A percentile compares a stretch with the other conserved stretches of the same genome.
Conservation (phyloP, 371 early-diverging fungal species). For the Mortierella sp. region DNA sequence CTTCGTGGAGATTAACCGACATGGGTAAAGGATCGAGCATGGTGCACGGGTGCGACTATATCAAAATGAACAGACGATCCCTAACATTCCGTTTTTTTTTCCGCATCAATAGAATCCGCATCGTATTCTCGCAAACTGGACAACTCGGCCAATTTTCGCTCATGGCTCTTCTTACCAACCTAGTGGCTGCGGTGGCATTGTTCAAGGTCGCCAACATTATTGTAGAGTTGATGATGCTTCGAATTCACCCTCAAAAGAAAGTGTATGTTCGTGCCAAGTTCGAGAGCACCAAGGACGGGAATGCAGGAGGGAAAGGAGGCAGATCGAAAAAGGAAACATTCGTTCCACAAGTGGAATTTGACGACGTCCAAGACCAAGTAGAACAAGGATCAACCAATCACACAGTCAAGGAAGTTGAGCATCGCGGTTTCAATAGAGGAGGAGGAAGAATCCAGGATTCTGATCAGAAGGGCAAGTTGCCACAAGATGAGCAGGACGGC, state of each 20-base stretch:
- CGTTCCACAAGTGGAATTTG: background rate
- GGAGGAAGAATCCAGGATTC: no score
- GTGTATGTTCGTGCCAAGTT: slow-evolving; percentile 58
- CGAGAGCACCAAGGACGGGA: slow-evolving; percentile 51
- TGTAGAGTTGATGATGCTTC: slow-evolving; percentile 65
- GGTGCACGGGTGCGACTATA: no score
- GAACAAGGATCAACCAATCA: background rate
- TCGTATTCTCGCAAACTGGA: slow-evolving; percentile 64
- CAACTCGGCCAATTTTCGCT: slow-evolving; percentile 63
- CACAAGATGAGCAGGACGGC: background rate
- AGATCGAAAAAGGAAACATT: no score
- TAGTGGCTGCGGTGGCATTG: slow-evolving; percentile 65
- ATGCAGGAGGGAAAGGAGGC: background rate
- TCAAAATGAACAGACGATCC: no score
- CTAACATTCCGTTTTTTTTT: no score
- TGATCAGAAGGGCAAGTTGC: background rate
- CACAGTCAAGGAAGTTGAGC: background rate
- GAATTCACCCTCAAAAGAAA: slow-evolving; percentile 57
- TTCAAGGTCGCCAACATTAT: slow-evolving; percentile 62
- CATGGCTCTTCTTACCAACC: slow-evolving; percentile 58
- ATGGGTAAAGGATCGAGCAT: slow-evolving; percentile 50
- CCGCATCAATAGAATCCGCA: slow-evolving; percentile 57
- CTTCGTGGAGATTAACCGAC: slow-evolving; percentile 58
- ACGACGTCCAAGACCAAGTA: slow-evolving; percentile 3
- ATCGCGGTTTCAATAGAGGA: background rate